Evolutionary conservation across 176 grass and related monocot genomes (phyloP).

Genomic region (Oryza meyeriana): DNA sequence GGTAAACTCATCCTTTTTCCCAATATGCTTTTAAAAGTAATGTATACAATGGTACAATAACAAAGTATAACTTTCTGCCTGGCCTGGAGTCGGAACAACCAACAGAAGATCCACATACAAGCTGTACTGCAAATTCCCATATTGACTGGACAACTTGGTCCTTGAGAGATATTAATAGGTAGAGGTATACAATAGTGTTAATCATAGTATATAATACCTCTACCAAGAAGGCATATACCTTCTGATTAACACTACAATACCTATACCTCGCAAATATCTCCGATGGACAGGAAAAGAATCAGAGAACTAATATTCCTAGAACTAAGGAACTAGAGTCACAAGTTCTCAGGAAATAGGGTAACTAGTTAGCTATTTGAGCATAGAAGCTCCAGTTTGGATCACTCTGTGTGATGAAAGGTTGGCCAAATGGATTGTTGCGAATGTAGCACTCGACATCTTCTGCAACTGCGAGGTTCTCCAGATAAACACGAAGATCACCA

Average conservation of each 20-base stretch:
- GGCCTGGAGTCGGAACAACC: neutral
- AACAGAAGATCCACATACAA: neutral
- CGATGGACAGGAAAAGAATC: neutral
- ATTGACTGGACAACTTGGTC: neutral
- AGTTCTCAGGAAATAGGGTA: conserved; percentile 9
- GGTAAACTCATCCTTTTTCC: neutral
- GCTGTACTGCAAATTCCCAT: neutral
- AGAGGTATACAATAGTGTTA: neutral
- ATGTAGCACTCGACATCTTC: conserved; percentile 66
- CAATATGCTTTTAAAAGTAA: neutral
- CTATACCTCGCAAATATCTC: neutral
- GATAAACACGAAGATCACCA: conserved; percentile 86
- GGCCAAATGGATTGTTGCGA: conserved; percentile 74
- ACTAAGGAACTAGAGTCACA: conserved; percentile 23
- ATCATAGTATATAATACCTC: neutral
- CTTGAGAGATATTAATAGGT: neutral
- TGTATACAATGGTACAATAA: neutral
- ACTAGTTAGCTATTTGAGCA: conserved; percentile 55
- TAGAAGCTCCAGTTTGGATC: conserved; percentile 84
- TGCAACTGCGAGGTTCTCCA: conserved; percentile 57
- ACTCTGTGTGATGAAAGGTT: conserved; percentile 66
- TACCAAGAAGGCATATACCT: neutral
- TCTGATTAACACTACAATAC: neutral
- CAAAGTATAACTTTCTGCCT: neutral
- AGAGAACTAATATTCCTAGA: neutral